A percentile compares a stretch with the other conserved stretches of the same genome.
phyloP scores from a whole-genome alignment of 2,329 filamentous ascomycete genomes.

The Exutisphaerella laricina region DNA sequence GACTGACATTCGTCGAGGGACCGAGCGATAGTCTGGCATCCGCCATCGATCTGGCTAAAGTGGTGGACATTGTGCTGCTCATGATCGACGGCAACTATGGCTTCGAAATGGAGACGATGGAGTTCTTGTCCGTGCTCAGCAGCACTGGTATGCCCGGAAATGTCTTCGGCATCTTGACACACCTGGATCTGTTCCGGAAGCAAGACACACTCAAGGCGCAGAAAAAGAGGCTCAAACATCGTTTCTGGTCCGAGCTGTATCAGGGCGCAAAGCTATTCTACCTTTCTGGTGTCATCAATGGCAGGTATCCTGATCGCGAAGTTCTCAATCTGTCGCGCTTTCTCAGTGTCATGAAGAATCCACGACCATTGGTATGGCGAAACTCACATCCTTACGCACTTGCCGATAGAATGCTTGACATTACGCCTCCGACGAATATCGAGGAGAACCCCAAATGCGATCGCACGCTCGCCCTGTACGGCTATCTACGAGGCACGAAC shows the following conservation, averaged over 20 bases:
- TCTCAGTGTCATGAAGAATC: constrained; percentile 98
- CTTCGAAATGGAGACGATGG: constrained; percentile 99
- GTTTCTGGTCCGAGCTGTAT: constrained; percentile 95
- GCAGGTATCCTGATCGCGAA: constrained; percentile 91
- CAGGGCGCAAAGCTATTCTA: constrained; percentile 97
- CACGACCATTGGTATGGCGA: constrained; percentile 89
- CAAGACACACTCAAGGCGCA: constrained; percentile 86
- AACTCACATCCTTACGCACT: constrained; percentile 94
- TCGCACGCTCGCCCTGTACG: constrained; percentile 82
- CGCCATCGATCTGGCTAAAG: constrained; percentile 96
- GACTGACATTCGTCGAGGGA: constrained; percentile 92
- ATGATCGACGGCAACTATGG: constrained; percentile 99
- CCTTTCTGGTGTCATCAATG: constrained; percentile 91
- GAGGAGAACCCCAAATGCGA: constrained; percentile 88
- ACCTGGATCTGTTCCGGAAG: constrained; percentile 92
- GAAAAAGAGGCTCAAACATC: constrained; percentile 92
- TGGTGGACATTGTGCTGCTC: constrained; percentile 91
- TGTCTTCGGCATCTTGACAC: constrained; percentile 93
- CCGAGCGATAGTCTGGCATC: constrained; percentile 88
- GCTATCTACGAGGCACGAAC: constrained; percentile 91
- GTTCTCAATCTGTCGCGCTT: constrained; percentile 94
- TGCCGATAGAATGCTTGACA: constrained; percentile 89
- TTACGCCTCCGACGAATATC: constrained; percentile 86
- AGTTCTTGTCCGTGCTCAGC: constrained; percentile 91
- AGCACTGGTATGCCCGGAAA: constrained; percentile 97